Evolutionary conservation across 2,329 filamentous ascomycete species (phyloP).

Genomic region (Meredithiella fracta): DNA sequence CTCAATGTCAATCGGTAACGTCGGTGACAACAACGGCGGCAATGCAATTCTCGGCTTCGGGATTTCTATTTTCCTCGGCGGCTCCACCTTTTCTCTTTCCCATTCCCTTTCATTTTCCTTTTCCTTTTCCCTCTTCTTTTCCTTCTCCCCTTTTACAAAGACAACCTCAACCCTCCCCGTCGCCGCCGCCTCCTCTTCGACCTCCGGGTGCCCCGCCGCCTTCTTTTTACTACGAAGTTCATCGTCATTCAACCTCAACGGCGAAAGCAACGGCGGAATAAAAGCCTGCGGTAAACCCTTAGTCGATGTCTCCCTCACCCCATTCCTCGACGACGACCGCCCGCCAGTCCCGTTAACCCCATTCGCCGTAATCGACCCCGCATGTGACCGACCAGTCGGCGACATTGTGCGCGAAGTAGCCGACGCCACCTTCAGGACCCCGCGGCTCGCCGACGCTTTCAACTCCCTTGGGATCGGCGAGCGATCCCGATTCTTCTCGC

Average conservation of each 20-base stretch:
- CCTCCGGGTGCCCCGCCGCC: not conserved
- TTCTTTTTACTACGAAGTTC: constrained; percentile 6
- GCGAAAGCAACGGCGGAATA: constrained; percentile 38
- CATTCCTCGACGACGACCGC: constrained; percentile 1
- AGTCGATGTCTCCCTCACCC: constrained; percentile 9
- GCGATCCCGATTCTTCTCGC: constrained; percentile 7
- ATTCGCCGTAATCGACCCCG: constrained; percentile 30
- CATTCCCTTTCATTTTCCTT: too few species aligned
- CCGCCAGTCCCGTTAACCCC: not conserved
- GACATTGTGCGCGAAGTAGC: not conserved
- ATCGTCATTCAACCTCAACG: constrained; percentile 25
- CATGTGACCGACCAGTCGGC: constrained; percentile 22
- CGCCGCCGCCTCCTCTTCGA: not conserved
- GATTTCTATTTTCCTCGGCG: constrained; percentile 10
- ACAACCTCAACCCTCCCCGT: too few species aligned
- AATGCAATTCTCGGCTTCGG: constrained; percentile 17
- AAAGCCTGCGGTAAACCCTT: constrained; percentile 21
- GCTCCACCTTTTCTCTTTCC: constrained; percentile 7
- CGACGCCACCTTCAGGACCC: constrained; percentile 20
- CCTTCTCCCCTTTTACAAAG: not conserved
- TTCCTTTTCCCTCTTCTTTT: too few species aligned
- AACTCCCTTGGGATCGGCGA: constrained; percentile 5
- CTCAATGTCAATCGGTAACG: constrained; percentile 35
- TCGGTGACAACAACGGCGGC: constrained; percentile 38
- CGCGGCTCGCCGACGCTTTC: constrained; percentile 23